Conservation (phyloP, 1,284 basidiomycete species). For the Pseudomicrostroma phylloplanum region DNA sequence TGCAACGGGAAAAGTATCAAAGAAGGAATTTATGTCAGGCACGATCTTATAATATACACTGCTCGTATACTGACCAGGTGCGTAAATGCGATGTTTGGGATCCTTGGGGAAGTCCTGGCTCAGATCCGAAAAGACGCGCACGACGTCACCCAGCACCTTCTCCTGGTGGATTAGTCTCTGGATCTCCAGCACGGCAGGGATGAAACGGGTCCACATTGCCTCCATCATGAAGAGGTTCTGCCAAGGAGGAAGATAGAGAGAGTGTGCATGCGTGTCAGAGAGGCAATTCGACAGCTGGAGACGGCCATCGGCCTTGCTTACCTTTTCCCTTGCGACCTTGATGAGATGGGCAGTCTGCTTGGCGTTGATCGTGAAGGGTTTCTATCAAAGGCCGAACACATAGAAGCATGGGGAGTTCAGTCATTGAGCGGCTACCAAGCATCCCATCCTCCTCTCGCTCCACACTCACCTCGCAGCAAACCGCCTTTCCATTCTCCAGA, state of each 20-base stretch:
- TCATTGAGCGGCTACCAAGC: neutral
- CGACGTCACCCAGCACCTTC: slow-evolving; percentile 24
- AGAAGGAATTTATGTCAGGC: neutral
- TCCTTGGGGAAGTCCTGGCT: slow-evolving; percentile 25
- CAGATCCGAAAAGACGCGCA: slow-evolving; percentile 28
- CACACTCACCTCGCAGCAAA: slow-evolving; percentile 53
- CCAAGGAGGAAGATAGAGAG: neutral
- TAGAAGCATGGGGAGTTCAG: too few species aligned
- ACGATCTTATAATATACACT: neutral
- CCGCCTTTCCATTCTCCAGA: slow-evolving; percentile 72
- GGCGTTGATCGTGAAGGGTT: slow-evolving; percentile 54
- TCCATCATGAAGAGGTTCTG: slow-evolving; percentile 40
- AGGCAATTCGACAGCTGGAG: too few species aligned
- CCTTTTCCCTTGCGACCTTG: slow-evolving; percentile 59
- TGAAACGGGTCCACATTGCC: slow-evolving; percentile 39
- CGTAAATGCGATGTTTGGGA: slow-evolving; percentile 69
- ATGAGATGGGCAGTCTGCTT: slow-evolving; percentile 60
- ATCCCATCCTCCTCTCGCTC: neutral
- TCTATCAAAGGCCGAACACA: slow-evolving; percentile 39
- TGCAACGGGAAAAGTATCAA: neutral
- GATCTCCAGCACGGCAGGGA: slow-evolving; percentile 31
- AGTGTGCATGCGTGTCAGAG: neutral
- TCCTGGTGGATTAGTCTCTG: slow-evolving; percentile 29
- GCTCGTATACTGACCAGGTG: slow-evolving; percentile 56
- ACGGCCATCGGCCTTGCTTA: neutral